These are phyloP conservation scores for Ceratobasidium sp. DNA, from an alignment of 1,284 basidiomycete genomes.

Conservation along the genomic window DNA sequence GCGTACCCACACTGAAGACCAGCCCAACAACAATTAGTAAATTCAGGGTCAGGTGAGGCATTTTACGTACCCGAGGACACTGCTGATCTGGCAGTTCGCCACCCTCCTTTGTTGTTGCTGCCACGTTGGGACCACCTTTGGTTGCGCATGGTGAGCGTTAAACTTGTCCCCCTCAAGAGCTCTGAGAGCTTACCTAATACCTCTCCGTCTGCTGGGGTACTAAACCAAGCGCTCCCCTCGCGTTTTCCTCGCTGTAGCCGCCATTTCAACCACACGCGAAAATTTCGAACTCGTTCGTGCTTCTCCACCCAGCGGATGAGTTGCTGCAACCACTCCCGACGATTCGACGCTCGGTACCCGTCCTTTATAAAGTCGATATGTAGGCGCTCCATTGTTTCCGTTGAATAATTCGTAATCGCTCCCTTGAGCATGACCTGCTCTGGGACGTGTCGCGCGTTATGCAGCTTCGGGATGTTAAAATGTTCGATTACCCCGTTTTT, in stretches of 20 bases:
- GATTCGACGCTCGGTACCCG: conserved; percentile 43
- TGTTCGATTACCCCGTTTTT: conserved; percentile 3
- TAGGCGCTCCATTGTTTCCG: conserved; percentile 45
- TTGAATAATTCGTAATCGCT: conserved; percentile 37
- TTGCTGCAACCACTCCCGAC: conserved; percentile 29
- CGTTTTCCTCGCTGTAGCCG: background rate
- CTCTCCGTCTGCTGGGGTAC: too few species aligned
- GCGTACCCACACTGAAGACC: too few species aligned
- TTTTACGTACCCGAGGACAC: too few species aligned
- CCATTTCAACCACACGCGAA: background rate
- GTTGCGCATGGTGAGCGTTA: too few species aligned
- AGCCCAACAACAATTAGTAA: too few species aligned
- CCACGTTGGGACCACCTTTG: too few species aligned
- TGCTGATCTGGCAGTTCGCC: too few species aligned
- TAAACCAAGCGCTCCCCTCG: background rate
- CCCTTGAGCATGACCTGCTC: conserved; percentile 5
- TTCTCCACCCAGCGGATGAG: conserved; percentile 40
- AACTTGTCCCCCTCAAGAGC: too few species aligned
- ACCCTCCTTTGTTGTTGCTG: too few species aligned
- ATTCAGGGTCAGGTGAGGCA: too few species aligned
- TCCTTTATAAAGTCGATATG: conserved; percentile 45
- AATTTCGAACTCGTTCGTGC: background rate
- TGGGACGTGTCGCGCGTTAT: background rate
- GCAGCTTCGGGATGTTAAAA: conserved; percentile 27
- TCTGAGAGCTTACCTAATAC: too few species aligned